Percentiles rank a stretch among this genome's conserved stretches.
These are phyloP conservation scores for Aureobasidium musti DNA, from an alignment of 2,329 filamentous ascomycete species.

Conservation along the genomic window DNA sequence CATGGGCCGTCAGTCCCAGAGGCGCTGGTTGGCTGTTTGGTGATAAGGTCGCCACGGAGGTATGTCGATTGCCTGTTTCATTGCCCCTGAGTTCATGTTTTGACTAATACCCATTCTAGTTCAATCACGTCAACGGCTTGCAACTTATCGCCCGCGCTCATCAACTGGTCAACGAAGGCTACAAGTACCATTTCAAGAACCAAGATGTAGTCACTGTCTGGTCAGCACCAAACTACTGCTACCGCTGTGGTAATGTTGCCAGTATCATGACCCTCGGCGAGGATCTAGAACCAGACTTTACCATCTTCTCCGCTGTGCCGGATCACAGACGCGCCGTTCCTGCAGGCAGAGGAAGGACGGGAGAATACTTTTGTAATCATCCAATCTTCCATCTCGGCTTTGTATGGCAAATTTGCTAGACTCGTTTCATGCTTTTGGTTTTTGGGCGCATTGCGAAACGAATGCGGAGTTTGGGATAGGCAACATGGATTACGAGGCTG, in stretches of 20 bases:
- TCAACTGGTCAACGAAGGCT: constrained; percentile 75
- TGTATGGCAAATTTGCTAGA: background rate
- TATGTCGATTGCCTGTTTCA: constrained; percentile 34
- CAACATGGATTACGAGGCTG: background rate
- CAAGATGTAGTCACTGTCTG: constrained; percentile 86
- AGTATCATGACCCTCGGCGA: constrained; percentile 87
- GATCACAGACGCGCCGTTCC: constrained; percentile 81
- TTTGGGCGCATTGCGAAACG: constrained; percentile 8
- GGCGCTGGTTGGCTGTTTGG: constrained; percentile 69
- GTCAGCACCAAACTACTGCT: constrained; percentile 97
- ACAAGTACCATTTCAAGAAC: constrained; percentile 92
- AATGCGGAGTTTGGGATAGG: constrained; percentile 4
- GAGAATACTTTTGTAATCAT: constrained; percentile 54
- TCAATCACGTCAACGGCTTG: constrained; percentile 74
- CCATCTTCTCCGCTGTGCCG: constrained; percentile 86
- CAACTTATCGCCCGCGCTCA: constrained; percentile 72
- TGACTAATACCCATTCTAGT: constrained; percentile 45
- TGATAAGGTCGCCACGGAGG: constrained; percentile 70
- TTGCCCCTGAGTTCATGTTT: constrained; percentile 2
- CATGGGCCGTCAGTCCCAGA: constrained; percentile 66
- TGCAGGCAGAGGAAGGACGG: constrained; percentile 56
- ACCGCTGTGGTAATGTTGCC: constrained; percentile 86
- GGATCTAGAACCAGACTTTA: constrained; percentile 86
- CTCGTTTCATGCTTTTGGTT: background rate
- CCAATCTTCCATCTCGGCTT: background rate